Evolutionary conservation across 345 rosid species (phyloP).

Genomic region (Salix udensis): DNA sequence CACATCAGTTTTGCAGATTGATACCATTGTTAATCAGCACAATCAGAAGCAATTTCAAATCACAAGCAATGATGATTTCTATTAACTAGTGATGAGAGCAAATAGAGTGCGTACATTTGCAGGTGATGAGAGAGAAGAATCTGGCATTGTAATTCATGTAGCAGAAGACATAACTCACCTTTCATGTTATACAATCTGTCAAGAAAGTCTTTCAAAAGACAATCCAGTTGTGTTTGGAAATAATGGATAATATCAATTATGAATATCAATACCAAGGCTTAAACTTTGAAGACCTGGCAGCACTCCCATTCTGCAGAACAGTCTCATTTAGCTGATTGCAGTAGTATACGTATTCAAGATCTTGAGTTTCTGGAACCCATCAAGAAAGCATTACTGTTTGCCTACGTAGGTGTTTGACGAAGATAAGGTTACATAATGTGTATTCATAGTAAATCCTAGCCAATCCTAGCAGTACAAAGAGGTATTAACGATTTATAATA

Average conservation of each 20-base stretch:
- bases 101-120: neutral
- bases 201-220: neutral
- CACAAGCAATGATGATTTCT: neutral
- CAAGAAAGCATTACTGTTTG: conserved; percentile 8
- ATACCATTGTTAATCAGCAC: neutral
- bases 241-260: neutral
- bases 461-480: too few relatives aligned
- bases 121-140: neutral
- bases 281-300: conserved; percentile 23
- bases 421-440: neutral
- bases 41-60: neutral
- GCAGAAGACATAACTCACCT: neutral
- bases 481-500: too few relatives aligned
- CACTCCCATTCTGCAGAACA: conserved; percentile 15
- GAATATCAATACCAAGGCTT: conserved; percentile 9
- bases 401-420: conserved; percentile 22
- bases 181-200: neutral
- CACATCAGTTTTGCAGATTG: neutral
- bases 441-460: too few relatives aligned
- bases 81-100: neutral
- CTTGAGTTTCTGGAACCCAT: conserved; percentile 29
- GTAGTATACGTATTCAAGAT: neutral
- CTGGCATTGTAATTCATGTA: neutral
- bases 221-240: neutral
- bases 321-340: conserved; percentile 13